phyloP scores from a whole-genome alignment of 768 basidiomycete species.

The Neoboletus brunneissimus region DNA sequence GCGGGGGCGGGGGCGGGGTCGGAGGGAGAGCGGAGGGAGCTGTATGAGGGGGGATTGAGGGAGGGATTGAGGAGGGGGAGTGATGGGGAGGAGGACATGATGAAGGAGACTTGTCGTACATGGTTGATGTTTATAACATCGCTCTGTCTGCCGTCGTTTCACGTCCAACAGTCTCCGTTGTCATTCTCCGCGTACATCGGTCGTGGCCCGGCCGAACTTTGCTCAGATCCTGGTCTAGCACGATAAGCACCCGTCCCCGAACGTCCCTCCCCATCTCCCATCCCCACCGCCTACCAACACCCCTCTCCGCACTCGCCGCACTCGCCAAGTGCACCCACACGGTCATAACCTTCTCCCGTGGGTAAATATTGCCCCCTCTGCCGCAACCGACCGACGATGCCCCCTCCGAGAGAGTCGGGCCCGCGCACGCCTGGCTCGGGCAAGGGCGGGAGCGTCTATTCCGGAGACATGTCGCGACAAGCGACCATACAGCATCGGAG shows the following conservation, averaged over 20 bases:
- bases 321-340: neutral
- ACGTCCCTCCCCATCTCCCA: neutral
- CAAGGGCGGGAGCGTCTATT: neutral
- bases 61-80: conserved; percentile 53
- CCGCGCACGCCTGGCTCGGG: neutral
- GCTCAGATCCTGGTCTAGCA: neutral
- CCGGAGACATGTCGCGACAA: neutral
- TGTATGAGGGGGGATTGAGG: conserved; percentile 38
- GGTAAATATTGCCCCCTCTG: too few relatives aligned
- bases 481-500: neutral
- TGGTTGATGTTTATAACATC: conserved; percentile 19
- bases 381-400: too few relatives aligned
- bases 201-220: conserved; percentile 15
- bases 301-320: neutral
- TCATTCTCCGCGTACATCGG: conserved; percentile 35
- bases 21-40: conserved; percentile 39
- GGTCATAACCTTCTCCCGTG: too few relatives aligned
- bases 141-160: conserved; percentile 19
- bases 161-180: conserved; percentile 15
- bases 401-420: conserved; percentile 1
- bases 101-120: neutral
- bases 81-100: conserved; percentile 45
- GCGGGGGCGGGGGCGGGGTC: conserved; percentile 19
- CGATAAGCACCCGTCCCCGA: neutral
- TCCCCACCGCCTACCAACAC: too few relatives aligned